Conservation (phyloP, 495 filamentous ascomycete species). For the Hypoxylon crocopeplum region DNA sequence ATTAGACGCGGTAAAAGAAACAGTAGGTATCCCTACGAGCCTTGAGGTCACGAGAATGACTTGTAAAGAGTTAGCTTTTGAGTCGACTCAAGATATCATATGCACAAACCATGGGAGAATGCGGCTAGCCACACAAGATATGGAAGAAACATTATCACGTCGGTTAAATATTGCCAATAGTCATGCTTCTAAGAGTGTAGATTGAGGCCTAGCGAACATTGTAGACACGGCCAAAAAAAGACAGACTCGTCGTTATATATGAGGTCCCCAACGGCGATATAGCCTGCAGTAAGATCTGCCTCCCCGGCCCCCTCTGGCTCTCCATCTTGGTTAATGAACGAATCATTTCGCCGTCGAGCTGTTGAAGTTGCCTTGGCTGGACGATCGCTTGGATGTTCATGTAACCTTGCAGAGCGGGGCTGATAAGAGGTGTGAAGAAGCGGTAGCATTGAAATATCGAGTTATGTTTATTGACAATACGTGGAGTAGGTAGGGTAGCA, state of each 20-base stretch:
- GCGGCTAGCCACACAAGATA: constrained; percentile 11
- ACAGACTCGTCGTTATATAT: constrained; percentile 10
- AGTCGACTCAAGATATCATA: neutral
- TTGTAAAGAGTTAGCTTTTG: constrained; percentile 8
- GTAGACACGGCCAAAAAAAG: neutral
- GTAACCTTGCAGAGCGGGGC: constrained; percentile 34
- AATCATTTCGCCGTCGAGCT: constrained; percentile 23
- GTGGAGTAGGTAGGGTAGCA: constrained; percentile 16
- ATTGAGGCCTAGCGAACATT: neutral
- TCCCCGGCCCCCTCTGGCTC: constrained; percentile 6
- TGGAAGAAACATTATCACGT: neutral
- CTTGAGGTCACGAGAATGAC: constrained; percentile 23
- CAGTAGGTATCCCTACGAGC: constrained; percentile 45
- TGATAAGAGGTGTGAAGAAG: constrained; percentile 19
- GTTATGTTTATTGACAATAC: neutral
- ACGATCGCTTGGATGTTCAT: constrained; percentile 15
- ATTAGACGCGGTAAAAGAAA: constrained; percentile 44
- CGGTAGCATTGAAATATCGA: neutral
- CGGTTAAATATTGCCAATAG: no score
- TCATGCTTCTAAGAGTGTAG: no score
- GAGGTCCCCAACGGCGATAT: neutral
- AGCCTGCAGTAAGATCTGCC: constrained; percentile 5
- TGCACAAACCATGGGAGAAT: constrained; percentile 25
- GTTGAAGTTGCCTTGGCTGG: constrained; percentile 7
- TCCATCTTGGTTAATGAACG: constrained; percentile 8